phyloP scores from a whole-genome alignment of 2,329 filamentous ascomycete genomes.

The Myrmaecium sp. region DNA sequence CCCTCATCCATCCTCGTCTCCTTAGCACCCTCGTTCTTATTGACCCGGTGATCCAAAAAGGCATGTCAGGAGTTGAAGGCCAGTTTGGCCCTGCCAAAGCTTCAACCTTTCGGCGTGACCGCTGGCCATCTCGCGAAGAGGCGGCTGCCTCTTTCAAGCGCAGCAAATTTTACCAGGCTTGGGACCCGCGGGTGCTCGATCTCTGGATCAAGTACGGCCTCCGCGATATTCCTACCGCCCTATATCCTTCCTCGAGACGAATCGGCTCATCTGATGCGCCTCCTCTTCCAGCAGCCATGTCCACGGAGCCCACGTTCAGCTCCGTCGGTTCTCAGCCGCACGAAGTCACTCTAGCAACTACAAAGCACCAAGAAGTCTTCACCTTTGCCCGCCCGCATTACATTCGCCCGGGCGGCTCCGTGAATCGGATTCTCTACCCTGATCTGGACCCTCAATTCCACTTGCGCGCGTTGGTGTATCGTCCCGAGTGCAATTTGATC shows the following conservation, averaged over 20 bases:
- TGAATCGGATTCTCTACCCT: conserved; percentile 27
- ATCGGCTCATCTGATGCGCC: too few relatives aligned
- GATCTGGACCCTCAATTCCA: conserved; percentile 6
- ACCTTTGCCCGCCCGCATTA: conserved; percentile 53
- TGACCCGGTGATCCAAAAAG: conserved; percentile 59
- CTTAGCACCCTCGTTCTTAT: conserved; percentile 59
- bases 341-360: conserved; percentile 58
- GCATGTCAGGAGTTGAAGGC: conserved; percentile 26
- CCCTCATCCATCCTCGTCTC: conserved; percentile 66
- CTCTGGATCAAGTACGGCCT: conserved; percentile 58
- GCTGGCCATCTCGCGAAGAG: conserved; percentile 60
- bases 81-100: conserved; percentile 33
- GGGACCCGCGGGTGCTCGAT: conserved; percentile 68
- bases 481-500: conserved; percentile 43
- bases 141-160: conserved; percentile 51
- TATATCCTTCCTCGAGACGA: conserved; percentile 28
- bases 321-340: conserved; percentile 9
- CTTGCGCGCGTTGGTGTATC: conserved; percentile 40
- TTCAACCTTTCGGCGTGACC: conserved; percentile 58
- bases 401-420: conserved; percentile 23
- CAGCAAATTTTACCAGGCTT: conserved; percentile 61
- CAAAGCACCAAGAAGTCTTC: conserved; percentile 77
- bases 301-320: conserved; percentile 2
- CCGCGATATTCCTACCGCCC: conserved; percentile 49
- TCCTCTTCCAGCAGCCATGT: conserved; percentile 1